Conservation (phyloP, 805 yeast genomes). For the Maudiozyma saulgeensis region DNA sequence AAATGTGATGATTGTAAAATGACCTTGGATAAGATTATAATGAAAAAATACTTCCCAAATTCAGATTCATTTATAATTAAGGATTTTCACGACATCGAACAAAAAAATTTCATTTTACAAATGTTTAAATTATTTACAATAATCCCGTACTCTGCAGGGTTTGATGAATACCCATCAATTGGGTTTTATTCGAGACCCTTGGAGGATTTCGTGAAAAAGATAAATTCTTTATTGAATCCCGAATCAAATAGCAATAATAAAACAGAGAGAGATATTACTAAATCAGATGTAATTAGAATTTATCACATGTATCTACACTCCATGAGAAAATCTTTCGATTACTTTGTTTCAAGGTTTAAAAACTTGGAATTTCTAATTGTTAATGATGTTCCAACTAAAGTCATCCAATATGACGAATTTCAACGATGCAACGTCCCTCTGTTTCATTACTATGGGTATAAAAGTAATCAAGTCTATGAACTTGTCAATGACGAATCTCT, state of each 20-base stretch:
- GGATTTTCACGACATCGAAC: constrained; percentile 15
- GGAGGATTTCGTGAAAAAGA: constrained; percentile 16
- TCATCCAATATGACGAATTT: constrained; percentile 18
- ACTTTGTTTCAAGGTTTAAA: constrained; percentile 23
- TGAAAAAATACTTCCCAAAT: constrained; percentile 24
- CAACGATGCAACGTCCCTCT: constrained; percentile 25
- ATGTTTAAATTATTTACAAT: constrained; percentile 26
- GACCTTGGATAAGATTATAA: constrained; percentile 21
- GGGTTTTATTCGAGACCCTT: constrained; percentile 27
- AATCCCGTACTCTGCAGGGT: constrained; percentile 30
- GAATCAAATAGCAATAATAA: background rate
- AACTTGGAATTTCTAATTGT: constrained; percentile 26
- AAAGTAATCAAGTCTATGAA: constrained; percentile 25
- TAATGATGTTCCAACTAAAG: constrained; percentile 29
- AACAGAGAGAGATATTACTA: constrained; percentile 6
- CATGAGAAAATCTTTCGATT: constrained; percentile 26
- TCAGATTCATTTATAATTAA: constrained; percentile 17
- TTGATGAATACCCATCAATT: constrained; percentile 31
- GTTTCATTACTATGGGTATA: constrained; percentile 16
- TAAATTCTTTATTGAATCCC: constrained; percentile 17
- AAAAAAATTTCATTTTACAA: constrained; percentile 24
- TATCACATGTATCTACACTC: constrained; percentile 30
- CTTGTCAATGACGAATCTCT: constrained; percentile 22
- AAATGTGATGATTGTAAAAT: constrained; percentile 21
- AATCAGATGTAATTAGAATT: constrained; percentile 22